Evolutionary conservation across 306 rosid genomes (phyloP), one percentile per base, ranked within the genome.

Genomic region (Potentilla sterilis): DNA sequence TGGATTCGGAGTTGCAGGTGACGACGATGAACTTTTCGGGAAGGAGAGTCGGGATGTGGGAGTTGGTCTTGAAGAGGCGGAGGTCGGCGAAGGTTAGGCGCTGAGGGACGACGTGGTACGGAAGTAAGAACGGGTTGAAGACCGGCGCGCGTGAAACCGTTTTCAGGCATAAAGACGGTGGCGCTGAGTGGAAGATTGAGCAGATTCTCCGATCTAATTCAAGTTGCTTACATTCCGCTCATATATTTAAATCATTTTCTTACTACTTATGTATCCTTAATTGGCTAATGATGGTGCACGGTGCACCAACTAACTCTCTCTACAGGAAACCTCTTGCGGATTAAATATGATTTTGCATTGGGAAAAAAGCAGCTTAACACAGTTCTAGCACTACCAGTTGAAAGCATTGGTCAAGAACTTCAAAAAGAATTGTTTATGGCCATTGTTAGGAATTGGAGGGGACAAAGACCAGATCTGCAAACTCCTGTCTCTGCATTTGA

Each of bases 11-110:
- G 73, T 67, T 83, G 82, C 81, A 82, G 67, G 94, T 88, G 70
- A 90, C 43, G 70, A 75, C 18, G 86, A 90, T 78, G 61, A 87
- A 78, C 51, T 81, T 86, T 0, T 72, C 85, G 10, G 91, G 86
- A 19, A 92, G 88, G 55, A 90, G 97, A 10, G 97, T 92, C 2
- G 96, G 97, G 47, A 92, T 83, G 66, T 86, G 88, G 10, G 88
- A 21, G 51, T 47, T 14, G 62, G 63, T 69, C 18, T 79, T 80
- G 83, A 92, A 76, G 52, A 88, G 89, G 46, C 75, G 88, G 61
- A 92, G 97, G 11, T 90, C 90, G 4, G 89, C 79, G 86, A 83
- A 92, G 8, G 79, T 21, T 73, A 92, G 96, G 5, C 96, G 88
- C 44, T 92, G 94, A 0, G 97, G 96, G 67, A 92, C 74, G 0